Base-by-base conservation (phyloP, 2,329 filamentous ascomycete species). In the Phyllosticta paracitricarpa region DNA sequence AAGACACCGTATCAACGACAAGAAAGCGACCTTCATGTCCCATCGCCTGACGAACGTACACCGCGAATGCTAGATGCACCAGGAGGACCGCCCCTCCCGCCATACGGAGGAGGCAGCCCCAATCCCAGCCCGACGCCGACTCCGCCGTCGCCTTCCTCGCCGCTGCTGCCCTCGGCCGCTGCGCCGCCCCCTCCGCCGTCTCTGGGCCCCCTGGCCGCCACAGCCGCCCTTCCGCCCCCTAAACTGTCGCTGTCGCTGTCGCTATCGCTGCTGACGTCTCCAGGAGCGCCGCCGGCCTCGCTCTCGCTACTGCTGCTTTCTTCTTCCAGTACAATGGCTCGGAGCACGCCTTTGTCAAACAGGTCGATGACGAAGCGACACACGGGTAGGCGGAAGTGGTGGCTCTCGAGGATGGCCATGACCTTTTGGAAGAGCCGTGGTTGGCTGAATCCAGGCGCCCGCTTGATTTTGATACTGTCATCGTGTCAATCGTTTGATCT, bases 311-410 rank as follows among this genome's bases (percentile, higher is more conserved):
- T 54, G 12, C 33, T 35, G 19, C 71, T 77, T 22, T 89, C 88
- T 67, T 89, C 88, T 58, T 89, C 86, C 62, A 96, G 86, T 12
- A 99, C 89, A 63, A 97, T 89, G 65, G 85, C 84, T 65, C 91
- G 82, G 75, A 97, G 81, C 53, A 97, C 89, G 63, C 84, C 87
- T 75, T 93, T 94, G 69, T 97, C 93, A 69, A 99, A 99, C 24
- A 99, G 77, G 71, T 97, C 94, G 63, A 97, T 86, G 40, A 96
- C 89, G 75, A 96, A 92, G 54, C 93, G 87, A 64, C 93, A 88
- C 28, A 95, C 89, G 1, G 87, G 88, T 2, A 99, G 81, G 24
- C 91, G 84, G 74, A 94, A 97, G 71, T 95, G 91, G 68, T 96
- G 93, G 66, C 85, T 86, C 73, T 97, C 91, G 63, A 99, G 81